phyloP scores from a whole-genome alignment of 441 rosid genomes.

The Capsella rubella region DNA sequence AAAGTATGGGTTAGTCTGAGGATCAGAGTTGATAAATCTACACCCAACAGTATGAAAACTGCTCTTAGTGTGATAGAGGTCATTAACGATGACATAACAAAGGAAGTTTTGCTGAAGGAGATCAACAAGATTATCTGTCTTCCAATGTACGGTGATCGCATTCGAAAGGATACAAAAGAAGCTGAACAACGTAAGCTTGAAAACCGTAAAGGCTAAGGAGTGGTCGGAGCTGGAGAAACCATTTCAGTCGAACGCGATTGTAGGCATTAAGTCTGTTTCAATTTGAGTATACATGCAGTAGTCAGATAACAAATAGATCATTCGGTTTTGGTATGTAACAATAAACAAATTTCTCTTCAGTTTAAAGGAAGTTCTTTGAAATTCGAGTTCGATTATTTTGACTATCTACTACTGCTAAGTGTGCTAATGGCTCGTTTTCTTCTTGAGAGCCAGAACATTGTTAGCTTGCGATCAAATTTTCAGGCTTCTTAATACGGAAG shows the following conservation, averaged over 20 bases:
- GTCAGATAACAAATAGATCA: neutral
- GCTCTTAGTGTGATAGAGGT: constrained; percentile 79
- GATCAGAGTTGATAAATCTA: constrained; percentile 69
- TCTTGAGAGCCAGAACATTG: neutral
- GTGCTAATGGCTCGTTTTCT: neutral
- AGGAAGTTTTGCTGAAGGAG: constrained; percentile 74
- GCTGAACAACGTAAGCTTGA: constrained; percentile 4
- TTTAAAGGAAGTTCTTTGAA: neutral
- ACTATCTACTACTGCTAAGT: neutral
- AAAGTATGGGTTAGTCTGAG: constrained; percentile 76
- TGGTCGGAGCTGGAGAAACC: constrained; percentile 8
- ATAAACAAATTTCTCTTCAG: neutral
- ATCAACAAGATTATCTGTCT: constrained; percentile 72
- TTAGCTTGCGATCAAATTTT: constrained; percentile 29
- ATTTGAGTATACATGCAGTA: neutral
- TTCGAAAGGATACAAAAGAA: constrained; percentile 36
- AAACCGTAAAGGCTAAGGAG: neutral
- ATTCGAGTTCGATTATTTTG: neutral
- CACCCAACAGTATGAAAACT: constrained; percentile 74
- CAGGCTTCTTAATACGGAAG: constrained; percentile 71
- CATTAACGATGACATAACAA: constrained; percentile 83
- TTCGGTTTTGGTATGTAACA: neutral
- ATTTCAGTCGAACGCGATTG: neutral
- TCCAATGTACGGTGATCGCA: constrained; percentile 92
- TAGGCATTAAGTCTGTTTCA: neutral